Conservation (phyloP, 202 grass and related monocot genomes). For the Sporobolus alterniflorus region DNA sequence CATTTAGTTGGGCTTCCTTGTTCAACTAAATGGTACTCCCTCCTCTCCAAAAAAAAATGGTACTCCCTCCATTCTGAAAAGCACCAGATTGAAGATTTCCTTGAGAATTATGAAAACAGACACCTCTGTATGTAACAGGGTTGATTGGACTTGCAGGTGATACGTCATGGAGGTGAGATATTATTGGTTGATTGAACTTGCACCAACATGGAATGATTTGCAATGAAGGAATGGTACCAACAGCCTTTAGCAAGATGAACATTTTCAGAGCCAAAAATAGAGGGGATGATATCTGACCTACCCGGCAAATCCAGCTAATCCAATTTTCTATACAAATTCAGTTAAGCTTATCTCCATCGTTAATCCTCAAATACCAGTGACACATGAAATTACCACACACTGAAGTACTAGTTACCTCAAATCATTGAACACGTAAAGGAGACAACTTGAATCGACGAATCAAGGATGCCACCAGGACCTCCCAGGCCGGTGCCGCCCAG, state of each 20-base stretch:
- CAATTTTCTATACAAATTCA: conserved; percentile 2
- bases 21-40: neutral
- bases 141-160: too few species aligned
- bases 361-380: conserved; percentile 9
- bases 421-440: neutral
- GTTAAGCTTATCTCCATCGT: neutral
- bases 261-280: neutral
- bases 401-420: neutral
- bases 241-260: neutral
- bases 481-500: too few species aligned
- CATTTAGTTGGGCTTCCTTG: neutral
- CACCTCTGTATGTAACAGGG: neutral
- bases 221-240: too few species aligned
- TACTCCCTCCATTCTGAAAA: too few species aligned
- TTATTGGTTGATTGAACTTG: too few species aligned
- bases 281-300: neutral
- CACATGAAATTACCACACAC: neutral
- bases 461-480: too few species aligned
- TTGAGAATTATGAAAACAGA: too few species aligned
- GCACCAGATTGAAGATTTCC: too few species aligned
- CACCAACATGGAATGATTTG: too few species aligned
- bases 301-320: neutral
- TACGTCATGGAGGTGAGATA: too few species aligned
- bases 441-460: neutral
- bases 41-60: too few species aligned